These are phyloP conservation scores for Penicillium vulpinum DNA, from an alignment of 2,329 filamentous ascomycete genomes.

Conservation along the genomic window DNA sequence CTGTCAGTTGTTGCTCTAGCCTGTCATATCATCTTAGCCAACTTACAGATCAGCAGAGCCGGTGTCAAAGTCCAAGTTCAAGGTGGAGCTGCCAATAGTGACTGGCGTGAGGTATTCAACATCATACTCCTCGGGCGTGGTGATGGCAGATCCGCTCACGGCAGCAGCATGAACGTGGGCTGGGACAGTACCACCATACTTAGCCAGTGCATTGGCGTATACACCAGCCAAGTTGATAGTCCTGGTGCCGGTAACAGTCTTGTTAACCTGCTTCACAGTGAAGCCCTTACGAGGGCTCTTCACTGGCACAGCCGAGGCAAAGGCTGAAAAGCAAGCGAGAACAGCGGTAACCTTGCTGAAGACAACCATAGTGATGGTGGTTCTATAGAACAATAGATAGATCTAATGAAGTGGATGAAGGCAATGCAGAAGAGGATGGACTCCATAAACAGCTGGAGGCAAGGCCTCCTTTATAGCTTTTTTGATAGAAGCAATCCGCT, in stretches of 20 bases:
- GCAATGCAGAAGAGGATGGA: conserved; percentile 18
- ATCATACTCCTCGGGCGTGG: conserved; percentile 53
- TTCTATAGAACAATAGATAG: conserved; percentile 14
- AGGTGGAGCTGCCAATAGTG: conserved; percentile 60
- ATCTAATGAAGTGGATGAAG: conserved; percentile 5
- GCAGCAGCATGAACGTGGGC: conserved; percentile 33
- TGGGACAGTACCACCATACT: conserved; percentile 35
- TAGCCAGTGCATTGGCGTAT: conserved; percentile 31
- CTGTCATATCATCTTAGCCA: not conserved
- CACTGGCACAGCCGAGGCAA: conserved; percentile 32
- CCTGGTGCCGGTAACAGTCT: conserved; percentile 19
- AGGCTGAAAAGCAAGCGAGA: conserved; percentile 29
- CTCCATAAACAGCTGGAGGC: conserved; percentile 8
- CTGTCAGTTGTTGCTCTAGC: conserved; percentile 7
- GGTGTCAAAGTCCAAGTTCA: conserved; percentile 72
- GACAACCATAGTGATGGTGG: conserved; percentile 34
- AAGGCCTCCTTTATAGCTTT: conserved; percentile 28
- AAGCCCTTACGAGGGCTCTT: conserved; percentile 30
- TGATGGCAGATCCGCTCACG: conserved; percentile 35
- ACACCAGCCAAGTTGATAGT: conserved; percentile 31
- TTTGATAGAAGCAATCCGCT: not conserved
- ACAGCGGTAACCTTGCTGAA: conserved; percentile 33
- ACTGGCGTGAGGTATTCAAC: conserved; percentile 63
- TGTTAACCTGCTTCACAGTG: conserved; percentile 33
- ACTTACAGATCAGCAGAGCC: conserved; percentile 66